Conservation (phyloP, 805 yeast genomes). For the Priceomyces haplophilus region DNA sequence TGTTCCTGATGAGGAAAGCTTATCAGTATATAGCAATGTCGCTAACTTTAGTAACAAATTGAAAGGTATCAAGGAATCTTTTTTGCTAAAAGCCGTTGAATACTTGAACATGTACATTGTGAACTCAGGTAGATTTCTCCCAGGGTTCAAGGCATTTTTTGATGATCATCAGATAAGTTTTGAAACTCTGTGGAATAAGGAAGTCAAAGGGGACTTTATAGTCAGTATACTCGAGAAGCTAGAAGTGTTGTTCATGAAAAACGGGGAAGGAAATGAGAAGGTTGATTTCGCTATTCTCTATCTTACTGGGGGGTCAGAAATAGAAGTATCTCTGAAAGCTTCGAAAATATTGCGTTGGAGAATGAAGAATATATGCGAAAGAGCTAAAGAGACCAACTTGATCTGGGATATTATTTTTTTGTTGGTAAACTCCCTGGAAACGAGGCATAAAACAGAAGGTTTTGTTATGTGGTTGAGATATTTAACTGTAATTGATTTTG, state of each 20-base stretch:
- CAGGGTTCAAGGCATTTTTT: conserved; percentile 11
- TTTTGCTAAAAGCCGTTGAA: background rate
- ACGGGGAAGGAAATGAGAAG: conserved; percentile 3
- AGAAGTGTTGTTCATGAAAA: conserved; percentile 32
- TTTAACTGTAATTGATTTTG: conserved; percentile 26
- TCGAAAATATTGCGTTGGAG: conserved; percentile 56
- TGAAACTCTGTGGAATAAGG: conserved; percentile 3
- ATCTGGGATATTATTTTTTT: conserved; percentile 48
- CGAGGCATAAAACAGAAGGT: conserved; percentile 36
- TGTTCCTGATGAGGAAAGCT: conserved; percentile 1
- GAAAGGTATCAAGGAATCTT: conserved; percentile 9
- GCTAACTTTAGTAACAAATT: conserved; percentile 14
- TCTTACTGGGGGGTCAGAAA: conserved; percentile 38
- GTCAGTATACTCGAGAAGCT: conserved; percentile 31
- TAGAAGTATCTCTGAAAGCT: conserved; percentile 31
- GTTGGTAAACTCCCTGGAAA: conserved; percentile 25
- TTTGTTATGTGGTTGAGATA: conserved; percentile 57
- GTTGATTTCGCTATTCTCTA: conserved; percentile 24
- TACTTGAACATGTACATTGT: conserved; percentile 6
- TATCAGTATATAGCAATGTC: conserved; percentile 9
- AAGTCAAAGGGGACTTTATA: conserved; percentile 13
- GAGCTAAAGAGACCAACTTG: conserved; percentile 14
- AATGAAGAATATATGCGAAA: conserved; percentile 26
- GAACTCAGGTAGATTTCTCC: conserved; percentile 14
- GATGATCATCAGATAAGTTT: background rate